Base-by-base conservation (phyloP, 768 basidiomycete genomes). In the Neoboletus subvelutipes region DNA sequence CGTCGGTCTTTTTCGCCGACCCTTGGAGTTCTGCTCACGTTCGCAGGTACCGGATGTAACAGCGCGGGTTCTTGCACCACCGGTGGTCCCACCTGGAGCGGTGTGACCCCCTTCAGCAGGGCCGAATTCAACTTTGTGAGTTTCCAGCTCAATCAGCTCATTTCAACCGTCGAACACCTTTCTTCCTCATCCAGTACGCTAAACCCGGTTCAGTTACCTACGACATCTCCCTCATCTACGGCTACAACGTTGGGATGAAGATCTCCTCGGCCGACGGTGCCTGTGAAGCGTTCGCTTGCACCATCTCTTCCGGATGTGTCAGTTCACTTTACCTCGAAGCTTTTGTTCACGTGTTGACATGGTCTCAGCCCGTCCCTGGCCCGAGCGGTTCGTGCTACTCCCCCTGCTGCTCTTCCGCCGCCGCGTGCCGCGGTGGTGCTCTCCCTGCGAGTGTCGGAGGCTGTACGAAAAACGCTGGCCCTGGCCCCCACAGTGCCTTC, bases 201-300 rank as follows among this genome's bases (percentile, higher is more conserved):
- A 62, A 69, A 11, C 61, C 69, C 2, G 69, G 69, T 7, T 42
- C 39, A 3, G 69, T 71, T 33, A 73, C 71, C 42, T 71, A 71
- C 22, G 71, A 73, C 31, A 72, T 73, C 24, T 73, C 69, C 20
- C 61, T 71, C 49, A 73, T 71, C 55, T 73, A 73, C 11, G 71
- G 69, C 0, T 71, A 71, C 55, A 73, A 73, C 13, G 69, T 73
- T 20, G 69, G 69, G 29, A 71, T 71, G 71, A n/a, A 73, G 46
- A 73, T 71, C 15, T 73, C 69, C 22, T 71, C 71, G 0, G 52
- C 63, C 1, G 65, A 73, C 37, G 0, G 11, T 2, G 45, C 52
- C 50, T 71, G 69, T n/a, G 69, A 71, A 12, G 60, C 57, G 17
- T 71, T 67, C 28, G 69, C 71, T n/a, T 71, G 71, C 39, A 73